These are phyloP conservation scores for Strobilomyces echinocephalus DNA, from an alignment of 768 basidiomycete species.

Conservation along the genomic window DNA sequence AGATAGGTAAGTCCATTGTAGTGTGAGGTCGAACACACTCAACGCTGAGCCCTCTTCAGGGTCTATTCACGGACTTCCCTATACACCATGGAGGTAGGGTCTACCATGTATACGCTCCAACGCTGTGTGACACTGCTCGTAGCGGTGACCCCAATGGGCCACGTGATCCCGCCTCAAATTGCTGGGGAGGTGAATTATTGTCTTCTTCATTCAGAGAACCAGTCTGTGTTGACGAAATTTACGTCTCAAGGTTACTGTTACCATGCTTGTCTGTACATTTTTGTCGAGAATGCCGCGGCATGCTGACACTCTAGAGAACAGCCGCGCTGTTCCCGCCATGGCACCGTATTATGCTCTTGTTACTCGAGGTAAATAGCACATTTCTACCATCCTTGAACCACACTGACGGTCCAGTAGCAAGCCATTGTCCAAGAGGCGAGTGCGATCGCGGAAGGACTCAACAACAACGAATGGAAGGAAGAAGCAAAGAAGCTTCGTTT, in stretches of 20 bases:
- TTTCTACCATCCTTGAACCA: not conserved
- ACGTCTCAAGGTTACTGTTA: conserved; percentile 16
- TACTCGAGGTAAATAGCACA: conserved; percentile 7
- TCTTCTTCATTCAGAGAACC: not conserved
- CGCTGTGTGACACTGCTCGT: not conserved
- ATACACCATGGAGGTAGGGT: conserved; percentile 9
- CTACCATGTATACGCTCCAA: not conserved
- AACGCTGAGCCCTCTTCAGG: not conserved
- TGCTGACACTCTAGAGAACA: conserved; percentile 8
- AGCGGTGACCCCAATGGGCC: conserved; percentile 17
- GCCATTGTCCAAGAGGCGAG: conserved; percentile 14
- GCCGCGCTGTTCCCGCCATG: conserved; percentile 20
- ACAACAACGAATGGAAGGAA: conserved; percentile 8
- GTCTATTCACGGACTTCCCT: conserved; percentile 17
- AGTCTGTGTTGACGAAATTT: conserved; percentile 1
- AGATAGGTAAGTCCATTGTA: not conserved
- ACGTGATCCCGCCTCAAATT: not conserved
- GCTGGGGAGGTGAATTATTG: conserved; percentile 5
- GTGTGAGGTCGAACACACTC: not conserved
- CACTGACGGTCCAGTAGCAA: too few species aligned
- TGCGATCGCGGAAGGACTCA: conserved; percentile 6
- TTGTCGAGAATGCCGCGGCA: not conserved
- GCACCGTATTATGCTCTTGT: conserved; percentile 13
- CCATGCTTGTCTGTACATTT: conserved; percentile 9
- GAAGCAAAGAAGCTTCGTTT: conserved; percentile 12